A percentile compares a stretch with the other conserved stretches of the same genome.
Conservation (phyloP, 2,329 filamentous ascomycete genomes). For the Acrocalymma vagum region DNA sequence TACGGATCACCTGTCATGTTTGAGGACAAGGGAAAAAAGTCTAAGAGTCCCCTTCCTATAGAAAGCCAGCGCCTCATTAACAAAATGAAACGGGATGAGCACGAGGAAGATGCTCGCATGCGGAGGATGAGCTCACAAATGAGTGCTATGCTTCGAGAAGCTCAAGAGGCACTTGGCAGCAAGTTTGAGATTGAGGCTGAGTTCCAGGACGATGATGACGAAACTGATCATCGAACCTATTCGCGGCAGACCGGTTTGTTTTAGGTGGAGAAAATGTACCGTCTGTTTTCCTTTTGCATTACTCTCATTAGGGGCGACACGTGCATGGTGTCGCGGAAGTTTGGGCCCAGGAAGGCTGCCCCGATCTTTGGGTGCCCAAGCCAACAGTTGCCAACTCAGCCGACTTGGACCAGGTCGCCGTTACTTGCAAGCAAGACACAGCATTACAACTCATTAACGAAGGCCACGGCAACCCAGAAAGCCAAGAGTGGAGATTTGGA, state of each 20-base stretch:
- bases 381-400: too few species aligned
- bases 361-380: too few species aligned
- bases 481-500: too few species aligned
- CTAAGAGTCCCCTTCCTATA: constrained; percentile 52
- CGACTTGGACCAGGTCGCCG: too few species aligned
- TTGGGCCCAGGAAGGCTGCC: too few species aligned
- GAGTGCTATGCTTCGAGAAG: constrained; percentile 87
- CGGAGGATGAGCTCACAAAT: constrained; percentile 81
- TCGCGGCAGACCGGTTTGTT: constrained; percentile 22
- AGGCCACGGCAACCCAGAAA: too few species aligned
- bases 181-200: constrained; percentile 50
- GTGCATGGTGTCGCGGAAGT: too few species aligned
- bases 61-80: constrained; percentile 80
- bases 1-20: constrained; percentile 38
- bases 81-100: constrained; percentile 75
- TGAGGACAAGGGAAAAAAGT: constrained; percentile 26
- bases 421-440: too few species aligned
- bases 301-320: too few species aligned
- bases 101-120: constrained; percentile 80
- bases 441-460: too few species aligned
- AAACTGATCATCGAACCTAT: constrained; percentile 40
- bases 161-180: constrained; percentile 79
- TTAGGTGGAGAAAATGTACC: too few species aligned
- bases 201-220: constrained; percentile 31
- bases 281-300: too few species aligned